These are phyloP conservation scores for Backusella circina DNA, from an alignment of 192 early-diverging fungal genomes.

Conservation along the genomic window DNA sequence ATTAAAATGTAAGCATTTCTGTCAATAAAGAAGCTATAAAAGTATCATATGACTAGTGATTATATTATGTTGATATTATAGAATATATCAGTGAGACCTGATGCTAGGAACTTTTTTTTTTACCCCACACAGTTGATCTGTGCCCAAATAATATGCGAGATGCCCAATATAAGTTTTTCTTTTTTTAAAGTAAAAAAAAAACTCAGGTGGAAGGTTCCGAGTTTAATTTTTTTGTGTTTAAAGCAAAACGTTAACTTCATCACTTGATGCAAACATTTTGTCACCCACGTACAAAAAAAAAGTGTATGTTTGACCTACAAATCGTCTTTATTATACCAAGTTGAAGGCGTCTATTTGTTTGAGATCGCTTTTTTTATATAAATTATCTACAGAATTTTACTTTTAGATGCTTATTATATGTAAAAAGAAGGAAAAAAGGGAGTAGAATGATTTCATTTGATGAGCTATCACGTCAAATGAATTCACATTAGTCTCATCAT, in stretches of 20 bases:
- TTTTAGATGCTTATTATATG: not conserved
- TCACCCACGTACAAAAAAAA: constrained; percentile 1
- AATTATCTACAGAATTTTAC: not conserved
- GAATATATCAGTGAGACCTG: not conserved
- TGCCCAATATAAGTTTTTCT: not conserved
- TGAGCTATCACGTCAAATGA: not conserved
- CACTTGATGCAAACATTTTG: not conserved
- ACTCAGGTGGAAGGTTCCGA: not conserved
- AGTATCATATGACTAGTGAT: not conserved
- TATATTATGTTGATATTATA: not conserved
- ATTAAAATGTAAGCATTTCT: not conserved
- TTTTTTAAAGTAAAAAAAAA: not conserved
- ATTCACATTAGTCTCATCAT: not conserved
- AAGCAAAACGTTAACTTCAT: not conserved
- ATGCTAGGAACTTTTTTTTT: not conserved
- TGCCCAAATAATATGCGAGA: not conserved
- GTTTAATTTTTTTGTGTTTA: not conserved
- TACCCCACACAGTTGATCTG: constrained; percentile 1
- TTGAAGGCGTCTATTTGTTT: not conserved
- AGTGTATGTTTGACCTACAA: not conserved
- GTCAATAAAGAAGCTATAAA: not conserved
- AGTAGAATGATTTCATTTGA: not conserved
- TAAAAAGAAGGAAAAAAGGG: not conserved
- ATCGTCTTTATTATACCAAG: not conserved
- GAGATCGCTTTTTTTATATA: not conserved